These are phyloP conservation scores for Posidonia oceanica DNA, from an alignment of 116 monocot species.

Conservation along the genomic window DNA sequence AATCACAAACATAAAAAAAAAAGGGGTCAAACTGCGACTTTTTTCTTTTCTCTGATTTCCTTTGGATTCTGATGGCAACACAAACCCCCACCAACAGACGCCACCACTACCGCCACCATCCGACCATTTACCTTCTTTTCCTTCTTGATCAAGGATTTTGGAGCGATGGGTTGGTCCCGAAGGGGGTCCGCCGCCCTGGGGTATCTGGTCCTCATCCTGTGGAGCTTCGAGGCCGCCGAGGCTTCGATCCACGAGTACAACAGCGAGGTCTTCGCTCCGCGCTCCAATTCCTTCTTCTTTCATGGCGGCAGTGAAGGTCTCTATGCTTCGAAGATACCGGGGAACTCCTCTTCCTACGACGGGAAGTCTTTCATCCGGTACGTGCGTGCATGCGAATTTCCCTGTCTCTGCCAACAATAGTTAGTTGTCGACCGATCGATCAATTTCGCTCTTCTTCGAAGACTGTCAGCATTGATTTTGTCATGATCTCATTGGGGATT, in stretches of 20 bases:
- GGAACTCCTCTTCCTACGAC: constrained; percentile 25
- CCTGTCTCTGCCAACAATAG: too few species aligned
- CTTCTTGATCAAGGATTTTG: background rate
- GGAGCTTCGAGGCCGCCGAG: constrained; percentile 2
- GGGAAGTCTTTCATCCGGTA: constrained; percentile 73
- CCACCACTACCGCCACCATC: too few species aligned
- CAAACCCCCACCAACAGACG: too few species aligned
- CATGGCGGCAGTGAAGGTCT: constrained; percentile 98
- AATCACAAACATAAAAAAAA: too few species aligned
- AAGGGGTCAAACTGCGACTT: too few species aligned
- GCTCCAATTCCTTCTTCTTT: constrained; percentile 92
- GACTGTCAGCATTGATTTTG: too few species aligned
- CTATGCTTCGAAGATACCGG: constrained; percentile 49
- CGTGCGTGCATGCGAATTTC: constrained; percentile 3
- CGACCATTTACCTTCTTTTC: too few species aligned
- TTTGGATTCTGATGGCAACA: too few species aligned
- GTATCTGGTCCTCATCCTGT: constrained; percentile 25
- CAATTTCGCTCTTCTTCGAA: background rate
- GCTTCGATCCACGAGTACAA: constrained; percentile 84
- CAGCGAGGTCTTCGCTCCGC: constrained; percentile 46
- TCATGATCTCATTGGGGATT: too few species aligned
- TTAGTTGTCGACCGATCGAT: too few species aligned
- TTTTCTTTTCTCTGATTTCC: too few species aligned
- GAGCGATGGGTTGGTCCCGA: background rate
- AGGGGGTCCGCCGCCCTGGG: constrained; percentile 22